phyloP scores from a whole-genome alignment of 2,329 filamentous ascomycete genomes.

The Monosporascus sp. region DNA sequence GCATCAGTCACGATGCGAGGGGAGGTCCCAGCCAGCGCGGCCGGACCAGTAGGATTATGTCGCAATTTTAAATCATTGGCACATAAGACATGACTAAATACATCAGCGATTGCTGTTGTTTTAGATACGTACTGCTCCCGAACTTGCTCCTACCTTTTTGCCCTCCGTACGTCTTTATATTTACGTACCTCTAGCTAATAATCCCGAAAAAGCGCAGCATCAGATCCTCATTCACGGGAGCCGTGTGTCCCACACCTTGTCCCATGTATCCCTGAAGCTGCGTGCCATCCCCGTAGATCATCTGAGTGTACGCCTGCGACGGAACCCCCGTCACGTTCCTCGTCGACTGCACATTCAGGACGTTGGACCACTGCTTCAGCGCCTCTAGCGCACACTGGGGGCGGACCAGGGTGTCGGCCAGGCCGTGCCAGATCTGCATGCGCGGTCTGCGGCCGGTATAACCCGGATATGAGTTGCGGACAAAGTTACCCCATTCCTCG shows the following conservation, averaged over 20 bases:
- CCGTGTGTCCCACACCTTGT: constrained; percentile 7
- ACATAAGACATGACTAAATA: too few relatives aligned
- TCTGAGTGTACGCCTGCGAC: constrained; percentile 7
- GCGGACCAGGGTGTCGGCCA: constrained; percentile 25
- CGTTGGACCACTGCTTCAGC: constrained; percentile 22
- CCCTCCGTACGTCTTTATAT: too few relatives aligned
- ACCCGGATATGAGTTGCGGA: constrained; percentile 28
- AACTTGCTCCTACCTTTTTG: too few relatives aligned
- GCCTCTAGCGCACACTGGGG: constrained; percentile 20
- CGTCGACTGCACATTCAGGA: constrained; percentile 3
- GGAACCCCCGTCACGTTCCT: constrained; percentile 5
- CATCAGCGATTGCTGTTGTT: too few relatives aligned
- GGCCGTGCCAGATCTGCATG: constrained; percentile 31
- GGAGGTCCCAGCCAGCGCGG: too few relatives aligned
- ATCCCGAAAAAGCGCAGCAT: constrained; percentile 12
- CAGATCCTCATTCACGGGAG: constrained; percentile 6
- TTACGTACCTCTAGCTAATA: not conserved
- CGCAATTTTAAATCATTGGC: too few relatives aligned
- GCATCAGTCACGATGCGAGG: too few relatives aligned
- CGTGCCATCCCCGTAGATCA: constrained; percentile 8
- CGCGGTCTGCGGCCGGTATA: constrained; percentile 29
- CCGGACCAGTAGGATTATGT: too few relatives aligned
- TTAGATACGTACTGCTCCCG: too few relatives aligned
- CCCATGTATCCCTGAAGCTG: constrained; percentile 9
- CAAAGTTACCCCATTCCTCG: constrained; percentile 26